Evolutionary conservation across 495 filamentous ascomycete genomes (phyloP), one percentile per base, ranked within the genome.

Genomic region (Annulohypoxylon stygium): DNA sequence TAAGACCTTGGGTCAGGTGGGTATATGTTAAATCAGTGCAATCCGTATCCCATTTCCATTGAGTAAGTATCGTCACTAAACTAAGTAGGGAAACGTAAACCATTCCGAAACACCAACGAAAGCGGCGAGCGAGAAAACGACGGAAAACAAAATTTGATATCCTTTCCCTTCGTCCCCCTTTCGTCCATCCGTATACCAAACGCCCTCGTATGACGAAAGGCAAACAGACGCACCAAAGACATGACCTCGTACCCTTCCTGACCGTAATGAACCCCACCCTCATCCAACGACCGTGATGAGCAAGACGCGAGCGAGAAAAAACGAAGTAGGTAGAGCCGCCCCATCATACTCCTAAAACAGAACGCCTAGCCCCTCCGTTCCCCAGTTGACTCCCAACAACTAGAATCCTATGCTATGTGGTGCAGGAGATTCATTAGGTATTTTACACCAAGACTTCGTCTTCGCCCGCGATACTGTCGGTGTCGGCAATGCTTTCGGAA

Each of bases 391-490:
- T 5, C 33, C 33, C 33, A 7, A 16, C 14, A 20, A 5, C n/a
- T 39, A 20, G 51, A 55, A 41, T 34, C 16, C 34, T 6, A 4
- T 41, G 9, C 23, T 23, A 18, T 20, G 57, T 14, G 37, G 23
- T 37, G 51, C 61, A 9, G n/a, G 43, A 54, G n/a, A 20, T 10
- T 61, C 41, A 34, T 71, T 47, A 72, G 30, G 64, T 54, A 14
- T 18, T 69, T 4, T 62, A 70, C 43, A 78, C 68, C 20, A 78
- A 12, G 8, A 71, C 61, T 53, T 77, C 77, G 16, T 59, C 65
- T 18, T 78, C 74, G 41, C 76, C 74, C 9, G 70, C 66, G 30
- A 78, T 65, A 7, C 76, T 78, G 12, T 78, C 76, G 1, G 60
- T 64, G 48, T 78, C 76, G 16, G 63, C 73, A 34, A 78, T 66